These are phyloP conservation scores for Lasiodiplodia sp. DNA, from an alignment of 2,329 filamentous ascomycete species.

Conservation along the genomic window DNA sequence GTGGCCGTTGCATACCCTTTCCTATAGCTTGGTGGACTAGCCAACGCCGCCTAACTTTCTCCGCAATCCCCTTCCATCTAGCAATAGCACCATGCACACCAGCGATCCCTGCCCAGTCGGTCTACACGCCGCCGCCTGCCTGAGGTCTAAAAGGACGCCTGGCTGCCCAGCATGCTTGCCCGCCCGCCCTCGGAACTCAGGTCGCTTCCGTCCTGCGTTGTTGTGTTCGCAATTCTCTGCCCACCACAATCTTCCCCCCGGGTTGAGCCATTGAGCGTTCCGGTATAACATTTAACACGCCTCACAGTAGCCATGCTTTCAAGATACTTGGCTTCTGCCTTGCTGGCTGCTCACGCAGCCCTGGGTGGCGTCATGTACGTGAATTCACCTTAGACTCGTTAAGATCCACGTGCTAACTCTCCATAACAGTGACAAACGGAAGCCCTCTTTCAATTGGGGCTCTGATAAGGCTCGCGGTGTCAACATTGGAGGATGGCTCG, in stretches of 20 bases:
- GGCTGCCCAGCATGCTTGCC: conserved; percentile 20
- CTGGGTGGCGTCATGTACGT: conserved; percentile 22
- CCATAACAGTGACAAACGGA: conserved; percentile 38
- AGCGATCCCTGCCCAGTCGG: conserved; percentile 8
- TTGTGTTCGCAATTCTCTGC: background rate
- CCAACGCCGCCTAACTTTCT: conserved; percentile 1
- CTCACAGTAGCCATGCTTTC: conserved; percentile 14
- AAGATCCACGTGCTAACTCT: background rate
- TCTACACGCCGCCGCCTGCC: background rate
- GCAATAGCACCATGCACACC: conserved; percentile 1
- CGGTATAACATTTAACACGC: background rate
- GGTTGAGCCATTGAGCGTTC: background rate
- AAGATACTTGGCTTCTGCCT: conserved; percentile 17
- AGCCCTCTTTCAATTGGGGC: conserved; percentile 57
- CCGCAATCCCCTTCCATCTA: conserved; percentile 9
- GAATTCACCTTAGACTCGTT: no score
- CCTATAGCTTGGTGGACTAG: background rate
- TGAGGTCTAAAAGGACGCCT: conserved; percentile 4
- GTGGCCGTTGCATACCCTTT: conserved; percentile 1
- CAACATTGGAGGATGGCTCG: conserved; percentile 61
- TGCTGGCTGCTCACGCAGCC: conserved; percentile 13
- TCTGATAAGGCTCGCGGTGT: conserved; percentile 57
- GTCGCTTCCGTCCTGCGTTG: background rate
- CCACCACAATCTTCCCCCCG: background rate
- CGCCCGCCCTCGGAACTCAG: conserved; percentile 6